Percentiles rank a stretch among this genome's conserved stretches.
phyloP scores from a whole-genome alignment of 2,329 filamentous ascomycete species.

The Neofusicoccum umdonicola region DNA sequence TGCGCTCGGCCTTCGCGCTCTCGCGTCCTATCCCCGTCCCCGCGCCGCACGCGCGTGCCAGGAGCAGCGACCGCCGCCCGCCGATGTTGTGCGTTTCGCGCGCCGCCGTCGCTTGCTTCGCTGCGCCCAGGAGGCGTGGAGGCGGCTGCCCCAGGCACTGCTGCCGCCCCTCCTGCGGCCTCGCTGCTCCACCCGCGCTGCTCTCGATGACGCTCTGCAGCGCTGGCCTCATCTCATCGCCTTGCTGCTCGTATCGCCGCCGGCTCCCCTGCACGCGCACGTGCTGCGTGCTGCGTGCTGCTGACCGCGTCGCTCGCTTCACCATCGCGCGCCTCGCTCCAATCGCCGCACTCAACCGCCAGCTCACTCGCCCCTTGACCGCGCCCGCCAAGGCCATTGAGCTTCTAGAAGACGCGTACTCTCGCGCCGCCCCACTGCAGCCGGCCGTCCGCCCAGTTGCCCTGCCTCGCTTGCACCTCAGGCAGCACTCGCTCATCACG shows the following conservation, averaged over 20 bases:
- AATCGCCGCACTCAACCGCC: background rate
- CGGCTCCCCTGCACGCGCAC: background rate
- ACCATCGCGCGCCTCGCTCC: background rate
- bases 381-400: background rate
- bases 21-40: background rate
- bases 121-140: too few relatives aligned
- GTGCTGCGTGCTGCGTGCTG: background rate
- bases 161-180: background rate
- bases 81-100: background rate
- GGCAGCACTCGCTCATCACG: background rate
- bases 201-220: constrained; percentile 5
- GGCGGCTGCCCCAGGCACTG: background rate
- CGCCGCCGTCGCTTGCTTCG: background rate
- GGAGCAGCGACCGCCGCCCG: background rate
- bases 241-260: background rate
- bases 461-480: constrained; percentile 7
- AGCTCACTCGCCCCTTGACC: background rate
- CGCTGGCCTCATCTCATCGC: background rate
- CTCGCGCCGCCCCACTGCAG: background rate
- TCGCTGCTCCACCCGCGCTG: background rate
- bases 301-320: constrained; percentile 11
- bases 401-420: constrained; percentile 2
- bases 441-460: background rate
- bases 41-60: background rate
- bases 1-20: background rate